Conservation (phyloP, 2,329 filamentous ascomycete species). For the Diaporthe amygdali region DNA sequence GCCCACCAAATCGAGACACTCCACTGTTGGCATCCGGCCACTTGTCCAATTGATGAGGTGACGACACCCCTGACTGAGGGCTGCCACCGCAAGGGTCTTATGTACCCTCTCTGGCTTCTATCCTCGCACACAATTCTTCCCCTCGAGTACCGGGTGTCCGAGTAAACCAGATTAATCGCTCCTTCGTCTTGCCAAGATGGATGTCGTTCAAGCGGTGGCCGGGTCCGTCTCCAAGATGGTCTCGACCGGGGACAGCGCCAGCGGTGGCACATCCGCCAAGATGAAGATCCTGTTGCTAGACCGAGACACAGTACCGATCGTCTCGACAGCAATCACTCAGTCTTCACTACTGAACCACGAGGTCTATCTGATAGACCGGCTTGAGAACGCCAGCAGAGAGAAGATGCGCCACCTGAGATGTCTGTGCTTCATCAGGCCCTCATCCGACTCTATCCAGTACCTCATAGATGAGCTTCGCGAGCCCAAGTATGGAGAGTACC, state of each 20-base stretch:
- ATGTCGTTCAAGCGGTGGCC: slow-evolving; percentile 89
- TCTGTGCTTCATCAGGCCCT: slow-evolving; percentile 90
- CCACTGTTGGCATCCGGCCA: background rate
- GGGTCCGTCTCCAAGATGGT: slow-evolving; percentile 98
- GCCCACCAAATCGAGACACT: background rate
- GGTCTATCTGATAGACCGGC: slow-evolving; percentile 94
- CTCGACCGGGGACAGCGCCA: slow-evolving; percentile 75
- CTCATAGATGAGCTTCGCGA: slow-evolving; percentile 95
- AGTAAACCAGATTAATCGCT: background rate
- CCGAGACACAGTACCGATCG: slow-evolving; percentile 89
- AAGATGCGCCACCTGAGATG: slow-evolving; percentile 98
- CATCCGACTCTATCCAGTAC: slow-evolving; percentile 88
- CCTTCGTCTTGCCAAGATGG: slow-evolving; percentile 66
- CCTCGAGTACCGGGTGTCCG: background rate
- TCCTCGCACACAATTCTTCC: background rate
- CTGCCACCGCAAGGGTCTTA: background rate
- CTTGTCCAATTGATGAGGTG: slow-evolving; percentile 11
- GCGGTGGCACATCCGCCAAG: slow-evolving; percentile 75
- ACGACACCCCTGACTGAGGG: background rate
- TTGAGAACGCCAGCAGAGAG: slow-evolving; percentile 88
- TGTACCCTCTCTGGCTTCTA: background rate
- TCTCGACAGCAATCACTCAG: slow-evolving; percentile 95
- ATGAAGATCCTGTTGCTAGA: slow-evolving; percentile 98
- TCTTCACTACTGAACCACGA: slow-evolving; percentile 94
- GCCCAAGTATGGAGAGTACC: slow-evolving; percentile 96